Evolutionary conservation across 306 rosid species (phyloP).

Genomic region (Trifolium pratense): DNA sequence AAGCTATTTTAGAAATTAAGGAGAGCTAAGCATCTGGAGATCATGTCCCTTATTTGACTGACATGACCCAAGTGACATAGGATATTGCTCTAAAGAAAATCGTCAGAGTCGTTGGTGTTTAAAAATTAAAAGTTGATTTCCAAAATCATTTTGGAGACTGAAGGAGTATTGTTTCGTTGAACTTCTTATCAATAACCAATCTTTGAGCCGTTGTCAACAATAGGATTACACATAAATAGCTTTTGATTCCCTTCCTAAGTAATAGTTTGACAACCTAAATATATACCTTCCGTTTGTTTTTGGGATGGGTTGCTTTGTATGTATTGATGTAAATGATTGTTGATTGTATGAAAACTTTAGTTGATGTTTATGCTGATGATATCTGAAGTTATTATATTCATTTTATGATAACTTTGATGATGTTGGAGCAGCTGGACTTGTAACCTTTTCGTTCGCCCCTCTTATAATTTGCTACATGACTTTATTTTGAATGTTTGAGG

Average conservation of each 20-base stretch:
- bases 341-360: constrained; percentile 5
- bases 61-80: background rate
- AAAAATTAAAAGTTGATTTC: background rate
- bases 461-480: background rate
- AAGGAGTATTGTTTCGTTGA: constrained; percentile 10
- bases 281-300: background rate
- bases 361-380: constrained; percentile 24
- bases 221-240: constrained; percentile 24
- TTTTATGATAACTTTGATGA: constrained; percentile 25
- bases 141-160: constrained; percentile 16
- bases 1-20: background rate
- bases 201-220: constrained; percentile 14
- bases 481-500: constrained; percentile 18
- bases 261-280: constrained; percentile 12
- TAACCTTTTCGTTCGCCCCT: background rate
- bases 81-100: background rate
- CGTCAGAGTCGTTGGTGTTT: background rate
- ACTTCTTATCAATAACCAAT: constrained; percentile 5
- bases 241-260: background rate
- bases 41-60: constrained; percentile 6
- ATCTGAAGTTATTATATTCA: constrained; percentile 20
- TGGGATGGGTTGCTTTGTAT: background rate
- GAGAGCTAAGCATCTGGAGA: constrained; percentile 16
- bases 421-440: constrained; percentile 7
- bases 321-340: constrained; percentile 1